Base-by-base conservation (phyloP, 345 rosid species). In the Bruguiera parviflora region DNA sequence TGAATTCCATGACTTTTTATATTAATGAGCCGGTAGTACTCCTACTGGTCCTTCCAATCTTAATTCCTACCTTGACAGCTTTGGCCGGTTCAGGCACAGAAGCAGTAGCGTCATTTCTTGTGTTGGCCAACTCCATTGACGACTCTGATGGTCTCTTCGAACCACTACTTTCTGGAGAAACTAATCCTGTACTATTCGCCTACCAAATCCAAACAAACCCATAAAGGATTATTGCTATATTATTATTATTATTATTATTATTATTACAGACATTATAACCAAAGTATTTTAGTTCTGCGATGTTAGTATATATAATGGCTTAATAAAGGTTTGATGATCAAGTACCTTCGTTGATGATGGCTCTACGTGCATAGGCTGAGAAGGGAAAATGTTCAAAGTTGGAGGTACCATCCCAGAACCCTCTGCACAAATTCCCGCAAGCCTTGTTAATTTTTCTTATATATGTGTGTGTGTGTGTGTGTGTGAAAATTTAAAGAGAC, bases 321-420 rank as follows among this genome's bases (percentile, higher is more conserved):
- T 57, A 60, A 52, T 57, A 71, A 71, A 28, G 69, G 72, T 62
- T 67, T 63, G 29, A 46, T 31, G 56, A 32, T 75, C 21, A 5
- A 13, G 15, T 58, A 80, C 84, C 84, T 78, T 80, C 32, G 81
- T 57, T 35, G 90, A 79, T 68, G 79, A 66, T 35, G 91, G 92
- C 55, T 85, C 92, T 63, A 75, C 86, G 73, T 90, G 97, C 98
- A 92, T 92, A 59, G 99, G 99, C 67, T 89, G 96, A 57, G 99
- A 92, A 33, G 99, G 99, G 78, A 96, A 96, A 73, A 96, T 96
- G 85, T 90, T 92, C 56, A 92, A 84, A 72, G 96, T 96, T 68
- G 98, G 96, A 75, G 99, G 99, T 71, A 92, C 87, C 94, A 90
- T 90, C 63, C 79, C 90, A 68, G 87, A 69, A 77, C 75, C 82